phyloP scores from a whole-genome alignment of 192 early-diverging fungal species.

The Umbelopsis ramanniana region DNA sequence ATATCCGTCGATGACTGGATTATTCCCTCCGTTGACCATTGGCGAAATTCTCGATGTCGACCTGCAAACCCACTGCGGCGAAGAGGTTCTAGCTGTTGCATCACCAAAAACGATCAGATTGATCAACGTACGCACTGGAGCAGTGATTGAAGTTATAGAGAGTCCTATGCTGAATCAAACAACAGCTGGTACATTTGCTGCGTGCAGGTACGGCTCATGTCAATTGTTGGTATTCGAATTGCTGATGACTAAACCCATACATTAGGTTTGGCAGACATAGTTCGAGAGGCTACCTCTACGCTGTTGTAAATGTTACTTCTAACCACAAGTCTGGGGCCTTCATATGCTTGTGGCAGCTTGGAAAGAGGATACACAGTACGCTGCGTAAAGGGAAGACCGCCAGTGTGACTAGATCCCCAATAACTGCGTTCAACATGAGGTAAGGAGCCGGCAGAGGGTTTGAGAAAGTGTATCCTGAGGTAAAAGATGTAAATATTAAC shows the following conservation, averaged over 20 bases:
- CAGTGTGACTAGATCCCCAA: slow-evolving; percentile 4
- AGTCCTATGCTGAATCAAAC: slow-evolving; percentile 21
- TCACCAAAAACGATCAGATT: slow-evolving; percentile 1
- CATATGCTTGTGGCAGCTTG: background rate
- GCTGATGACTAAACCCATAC: background rate
- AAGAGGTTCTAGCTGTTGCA: slow-evolving; percentile 1
- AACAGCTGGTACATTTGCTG: slow-evolving; percentile 11
- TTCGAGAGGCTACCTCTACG: background rate
- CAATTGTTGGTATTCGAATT: background rate
- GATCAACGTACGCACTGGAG: slow-evolving; percentile 15
- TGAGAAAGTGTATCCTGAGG: too few species aligned
- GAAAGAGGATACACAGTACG: background rate
- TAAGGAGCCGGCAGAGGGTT: background rate
- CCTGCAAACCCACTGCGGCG: background rate
- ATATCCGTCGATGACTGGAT: slow-evolving; percentile 8
- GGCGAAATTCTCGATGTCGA: slow-evolving; percentile 15
- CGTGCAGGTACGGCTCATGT: background rate
- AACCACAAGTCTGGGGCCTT: slow-evolving; percentile 2
- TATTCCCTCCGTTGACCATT: slow-evolving; percentile 22
- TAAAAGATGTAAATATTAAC: too few species aligned
- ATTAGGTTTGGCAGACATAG: background rate
- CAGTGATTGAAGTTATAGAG: background rate
- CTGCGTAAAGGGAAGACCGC: slow-evolving; percentile 5
- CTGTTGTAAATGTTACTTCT: background rate
- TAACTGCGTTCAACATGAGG: slow-evolving; percentile 15